phyloP scores from a whole-genome alignment of 306 rosid genomes.

The Lotus japonicus region DNA sequence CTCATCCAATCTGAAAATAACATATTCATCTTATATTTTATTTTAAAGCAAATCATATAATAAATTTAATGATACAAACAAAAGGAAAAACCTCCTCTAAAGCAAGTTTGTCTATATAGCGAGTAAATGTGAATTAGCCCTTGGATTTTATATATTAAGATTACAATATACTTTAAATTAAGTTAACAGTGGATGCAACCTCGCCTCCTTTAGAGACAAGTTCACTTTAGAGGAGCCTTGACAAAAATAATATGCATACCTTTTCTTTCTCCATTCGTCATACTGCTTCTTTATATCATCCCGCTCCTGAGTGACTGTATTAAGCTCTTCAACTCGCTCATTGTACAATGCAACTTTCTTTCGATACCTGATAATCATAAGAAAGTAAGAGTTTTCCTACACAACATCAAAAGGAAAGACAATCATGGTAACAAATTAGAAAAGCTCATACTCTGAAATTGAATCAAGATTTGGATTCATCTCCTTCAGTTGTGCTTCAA shows the following conservation, averaged over 20 bases:
- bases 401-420: constrained; percentile 10
- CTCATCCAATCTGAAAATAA: constrained; percentile 69
- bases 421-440: constrained; percentile 2
- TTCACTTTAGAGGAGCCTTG: neutral
- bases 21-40: constrained; percentile 6
- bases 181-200: too few species aligned
- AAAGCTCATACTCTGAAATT: constrained; percentile 66
- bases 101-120: too few species aligned
- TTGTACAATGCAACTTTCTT: constrained; percentile 69
- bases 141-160: too few species aligned
- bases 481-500: constrained; percentile 88
- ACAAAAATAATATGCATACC: constrained; percentile 34
- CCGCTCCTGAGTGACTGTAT: constrained; percentile 71
- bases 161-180: too few species aligned
- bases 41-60: neutral
- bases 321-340: constrained; percentile 88
- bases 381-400: constrained; percentile 14
- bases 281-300: constrained; percentile 77
- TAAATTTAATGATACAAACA: neutral
- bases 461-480: constrained; percentile 98
- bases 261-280: constrained; percentile 84
- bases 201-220: too few species aligned
- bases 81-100: neutral
- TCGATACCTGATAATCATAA: constrained; percentile 50
- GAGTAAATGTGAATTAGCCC: too few species aligned